A percentile compares a stretch with the other conserved stretches of the same genome.
phyloP scores from a whole-genome alignment of 148 eudicot species.

The Cornus florida region DNA sequence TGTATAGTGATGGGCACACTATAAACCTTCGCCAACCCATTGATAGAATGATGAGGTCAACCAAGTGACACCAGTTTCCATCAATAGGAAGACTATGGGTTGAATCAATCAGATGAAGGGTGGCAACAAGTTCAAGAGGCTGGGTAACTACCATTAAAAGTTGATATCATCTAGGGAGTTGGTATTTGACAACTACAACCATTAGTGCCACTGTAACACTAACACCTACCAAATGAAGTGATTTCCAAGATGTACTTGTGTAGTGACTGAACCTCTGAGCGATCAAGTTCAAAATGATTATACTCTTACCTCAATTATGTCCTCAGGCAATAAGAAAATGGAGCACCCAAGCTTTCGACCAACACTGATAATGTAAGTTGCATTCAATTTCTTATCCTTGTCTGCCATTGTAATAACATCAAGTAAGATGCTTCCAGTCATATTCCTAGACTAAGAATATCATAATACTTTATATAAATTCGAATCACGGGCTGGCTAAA shows the following conservation, averaged over 20 bases:
- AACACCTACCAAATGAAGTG: too few species aligned
- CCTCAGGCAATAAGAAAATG: conserved; percentile 91
- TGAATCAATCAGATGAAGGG: neutral
- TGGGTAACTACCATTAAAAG: neutral
- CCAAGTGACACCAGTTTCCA: neutral
- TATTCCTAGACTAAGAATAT: neutral
- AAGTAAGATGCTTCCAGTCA: neutral
- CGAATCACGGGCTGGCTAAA: neutral
- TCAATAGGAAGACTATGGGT: neutral
- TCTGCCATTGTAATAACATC: conserved; percentile 40
- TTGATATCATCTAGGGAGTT: neutral
- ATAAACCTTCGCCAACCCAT: neutral
- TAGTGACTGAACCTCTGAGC: neutral
- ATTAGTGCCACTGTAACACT: too few species aligned
- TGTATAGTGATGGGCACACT: neutral
- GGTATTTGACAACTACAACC: neutral
- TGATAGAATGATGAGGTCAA: too few species aligned
- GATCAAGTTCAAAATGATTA: neutral
- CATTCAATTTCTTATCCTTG: conserved; percentile 85
- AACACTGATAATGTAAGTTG: conserved; percentile 89
- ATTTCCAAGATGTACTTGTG: neutral
- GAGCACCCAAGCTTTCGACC: conserved; percentile 97
- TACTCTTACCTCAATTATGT: conserved; percentile 74
- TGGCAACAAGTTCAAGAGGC: neutral
- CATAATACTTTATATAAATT: neutral